A percentile compares a stretch with the other conserved stretches of the same genome.
phyloP scores from a whole-genome alignment of 164 flowering plant species.

The Magnolia changhungtana region DNA sequence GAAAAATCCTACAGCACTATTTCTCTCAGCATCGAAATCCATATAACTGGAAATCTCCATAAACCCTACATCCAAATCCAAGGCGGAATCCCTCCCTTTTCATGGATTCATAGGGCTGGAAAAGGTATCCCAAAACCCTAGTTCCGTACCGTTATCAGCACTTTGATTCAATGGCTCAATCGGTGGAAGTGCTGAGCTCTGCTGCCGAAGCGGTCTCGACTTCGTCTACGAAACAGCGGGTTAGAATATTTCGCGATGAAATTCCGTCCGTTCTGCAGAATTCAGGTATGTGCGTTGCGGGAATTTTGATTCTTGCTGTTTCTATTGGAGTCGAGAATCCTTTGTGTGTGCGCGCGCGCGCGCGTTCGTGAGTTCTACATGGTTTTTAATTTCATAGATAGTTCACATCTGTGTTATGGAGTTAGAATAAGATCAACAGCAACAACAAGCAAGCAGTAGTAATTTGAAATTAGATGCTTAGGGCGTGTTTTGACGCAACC shows the following conservation, averaged over 20 bases:
- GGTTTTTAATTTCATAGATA: too few species aligned
- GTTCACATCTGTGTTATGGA: too few species aligned
- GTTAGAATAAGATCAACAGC: too few species aligned
- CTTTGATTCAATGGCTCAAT: conserved; percentile 18
- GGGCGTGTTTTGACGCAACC: too few species aligned
- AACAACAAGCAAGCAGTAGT: too few species aligned
- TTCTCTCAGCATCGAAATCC: background rate
- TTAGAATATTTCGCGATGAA: conserved; percentile 58
- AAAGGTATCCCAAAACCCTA: background rate
- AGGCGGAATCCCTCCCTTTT: background rate
- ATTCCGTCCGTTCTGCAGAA: conserved; percentile 34
- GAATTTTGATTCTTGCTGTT: background rate
- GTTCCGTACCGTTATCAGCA: background rate
- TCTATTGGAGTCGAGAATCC: background rate
- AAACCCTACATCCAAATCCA: background rate
- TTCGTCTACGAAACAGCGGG: conserved; percentile 52
- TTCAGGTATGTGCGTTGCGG: conserved; percentile 31
- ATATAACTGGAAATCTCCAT: background rate
- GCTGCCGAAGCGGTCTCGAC: conserved; percentile 48
- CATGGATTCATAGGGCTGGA: background rate
- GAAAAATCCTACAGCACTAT: background rate
- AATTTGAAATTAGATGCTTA: too few species aligned
- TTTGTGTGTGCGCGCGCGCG: too few species aligned
- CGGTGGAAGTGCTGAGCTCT: conserved; percentile 40
- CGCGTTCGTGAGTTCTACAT: too few species aligned